Percentiles rank a stretch among this genome's conserved stretches.
These are phyloP conservation scores for Salvia miltiorrhiza DNA, from an alignment of 257 asterid species.

Conservation along the genomic window DNA sequence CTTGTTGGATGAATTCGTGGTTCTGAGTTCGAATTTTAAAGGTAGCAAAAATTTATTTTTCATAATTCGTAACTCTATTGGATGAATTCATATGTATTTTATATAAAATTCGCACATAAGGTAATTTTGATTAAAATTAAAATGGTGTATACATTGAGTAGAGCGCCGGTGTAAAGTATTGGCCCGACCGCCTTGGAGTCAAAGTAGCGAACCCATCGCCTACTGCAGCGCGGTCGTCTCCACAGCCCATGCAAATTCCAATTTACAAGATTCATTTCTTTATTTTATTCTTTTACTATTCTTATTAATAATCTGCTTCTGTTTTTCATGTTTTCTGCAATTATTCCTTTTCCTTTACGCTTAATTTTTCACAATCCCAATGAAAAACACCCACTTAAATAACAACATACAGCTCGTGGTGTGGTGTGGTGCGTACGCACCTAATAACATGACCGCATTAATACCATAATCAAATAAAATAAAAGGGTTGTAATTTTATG, in stretches of 20 bases:
- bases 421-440: slow-evolving; percentile 26
- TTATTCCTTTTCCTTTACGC: slow-evolving; percentile 53
- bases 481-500: not conserved
- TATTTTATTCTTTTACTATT: not conserved
- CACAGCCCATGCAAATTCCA: slow-evolving; percentile 40
- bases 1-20: too few species aligned
- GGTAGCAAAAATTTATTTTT: too few species aligned
- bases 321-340: slow-evolving; percentile 14
- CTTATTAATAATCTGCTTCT: not conserved
- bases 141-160: not conserved
- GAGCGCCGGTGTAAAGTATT: slow-evolving; percentile 22
- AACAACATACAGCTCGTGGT: slow-evolving; percentile 6
- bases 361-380: slow-evolving; percentile 47
- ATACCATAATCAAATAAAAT: not conserved
- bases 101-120: too few species aligned
- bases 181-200: slow-evolving; percentile 60
- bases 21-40: too few species aligned
- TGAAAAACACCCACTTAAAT: slow-evolving; percentile 9
- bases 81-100: too few species aligned
- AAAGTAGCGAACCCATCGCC: slow-evolving; percentile 75
- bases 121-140: too few species aligned
- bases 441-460: slow-evolving; percentile 19
- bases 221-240: slow-evolving; percentile 68
- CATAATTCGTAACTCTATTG: too few species aligned
- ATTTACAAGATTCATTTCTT: slow-evolving; percentile 37